These are phyloP conservation scores for Heracleum sosnowskyi DNA, from an alignment of 129 eudicot species.

Conservation along the genomic window DNA sequence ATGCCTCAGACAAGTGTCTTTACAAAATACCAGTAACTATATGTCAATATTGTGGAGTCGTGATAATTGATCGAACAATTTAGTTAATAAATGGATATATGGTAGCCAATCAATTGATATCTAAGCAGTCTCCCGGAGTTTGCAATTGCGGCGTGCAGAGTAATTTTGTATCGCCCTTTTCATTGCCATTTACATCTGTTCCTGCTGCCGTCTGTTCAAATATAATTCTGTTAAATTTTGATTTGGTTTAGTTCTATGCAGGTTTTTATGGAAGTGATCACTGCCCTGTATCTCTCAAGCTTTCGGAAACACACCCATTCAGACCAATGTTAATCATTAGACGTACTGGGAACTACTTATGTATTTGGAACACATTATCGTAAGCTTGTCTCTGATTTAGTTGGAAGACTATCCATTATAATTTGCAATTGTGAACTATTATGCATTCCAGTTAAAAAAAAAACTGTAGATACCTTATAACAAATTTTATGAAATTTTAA, in stretches of 20 bases:
- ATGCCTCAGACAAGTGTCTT: no score
- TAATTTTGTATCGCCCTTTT: not conserved
- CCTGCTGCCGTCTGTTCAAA: not conserved
- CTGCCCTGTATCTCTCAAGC: constrained; percentile 80
- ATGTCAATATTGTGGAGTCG: not conserved
- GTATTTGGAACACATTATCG: not conserved
- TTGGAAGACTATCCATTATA: no score
- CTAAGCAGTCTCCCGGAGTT: not conserved
- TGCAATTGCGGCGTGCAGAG: not conserved
- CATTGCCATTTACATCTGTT: not conserved
- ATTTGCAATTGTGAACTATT: no score
- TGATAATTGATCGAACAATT: not conserved
- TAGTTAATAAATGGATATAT: not conserved
- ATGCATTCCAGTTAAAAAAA: no score
- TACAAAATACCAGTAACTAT: no score
- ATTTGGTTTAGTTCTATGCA: constrained; percentile 25
- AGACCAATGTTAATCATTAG: not conserved
- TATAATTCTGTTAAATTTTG: not conserved
- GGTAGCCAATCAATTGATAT: not conserved
- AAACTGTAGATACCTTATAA: no score
- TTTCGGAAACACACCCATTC: constrained; percentile 30
- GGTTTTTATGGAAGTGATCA: constrained; percentile 94
- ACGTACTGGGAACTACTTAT: not conserved
- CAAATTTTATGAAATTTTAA: no score
- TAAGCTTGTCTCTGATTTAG: no score